phyloP scores from a whole-genome alignment of 306 rosid genomes.

The Malus sylvestris region DNA sequence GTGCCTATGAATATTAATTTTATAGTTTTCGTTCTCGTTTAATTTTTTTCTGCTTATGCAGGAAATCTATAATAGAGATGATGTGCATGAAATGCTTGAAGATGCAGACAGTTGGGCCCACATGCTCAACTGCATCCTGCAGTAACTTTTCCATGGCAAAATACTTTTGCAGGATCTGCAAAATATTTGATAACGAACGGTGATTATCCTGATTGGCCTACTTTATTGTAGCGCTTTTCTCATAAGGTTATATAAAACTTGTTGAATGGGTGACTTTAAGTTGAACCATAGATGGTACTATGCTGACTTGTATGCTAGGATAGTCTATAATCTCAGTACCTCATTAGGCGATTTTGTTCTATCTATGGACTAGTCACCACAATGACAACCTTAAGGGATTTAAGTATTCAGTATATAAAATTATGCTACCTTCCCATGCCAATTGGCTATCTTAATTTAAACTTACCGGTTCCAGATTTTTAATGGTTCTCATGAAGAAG shows the following conservation, averaged over 20 bases:
- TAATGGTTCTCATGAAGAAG: constrained; percentile 19
- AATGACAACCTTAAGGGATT: background rate
- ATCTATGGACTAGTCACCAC: background rate
- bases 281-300: background rate
- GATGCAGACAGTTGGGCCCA: constrained; percentile 61
- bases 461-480: background rate
- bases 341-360: background rate
- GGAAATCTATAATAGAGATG: constrained; percentile 78
- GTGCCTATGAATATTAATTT: background rate
- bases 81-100: constrained; percentile 94
- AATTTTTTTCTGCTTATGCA: constrained; percentile 27
- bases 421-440: background rate
- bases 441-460: background rate
- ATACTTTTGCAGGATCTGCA: constrained; percentile 86
- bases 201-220: constrained; percentile 25
- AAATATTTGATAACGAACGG: constrained; percentile 80
- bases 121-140: constrained; percentile 70
- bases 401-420: background rate
- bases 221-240: constrained; percentile 1
- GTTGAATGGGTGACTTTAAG: background rate
- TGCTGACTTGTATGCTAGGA: background rate
- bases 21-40: constrained; percentile 6
- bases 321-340: background rate
- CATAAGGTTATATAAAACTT: background rate
- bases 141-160: constrained; percentile 68